These are phyloP conservation scores for Cryphonectria radicalis DNA, from an alignment of 2,329 filamentous ascomycete genomes.

Conservation along the genomic window DNA sequence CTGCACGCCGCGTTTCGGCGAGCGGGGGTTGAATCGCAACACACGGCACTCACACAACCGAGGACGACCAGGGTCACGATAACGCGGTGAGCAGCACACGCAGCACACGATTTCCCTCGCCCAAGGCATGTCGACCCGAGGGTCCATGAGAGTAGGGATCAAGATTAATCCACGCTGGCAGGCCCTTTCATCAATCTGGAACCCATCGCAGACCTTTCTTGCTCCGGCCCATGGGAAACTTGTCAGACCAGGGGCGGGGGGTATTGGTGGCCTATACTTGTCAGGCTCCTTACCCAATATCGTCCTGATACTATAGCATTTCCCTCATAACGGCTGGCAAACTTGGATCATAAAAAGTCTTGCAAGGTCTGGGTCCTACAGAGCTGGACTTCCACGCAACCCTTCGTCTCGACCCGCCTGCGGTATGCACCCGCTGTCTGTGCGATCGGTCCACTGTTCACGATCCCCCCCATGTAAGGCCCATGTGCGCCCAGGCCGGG, in stretches of 20 bases:
- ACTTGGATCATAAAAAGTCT: background rate
- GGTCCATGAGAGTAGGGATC: background rate
- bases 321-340: background rate
- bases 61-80: constrained; percentile 14
- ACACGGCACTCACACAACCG: background rate
- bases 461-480: background rate
- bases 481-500: background rate
- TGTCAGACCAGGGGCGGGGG: background rate
- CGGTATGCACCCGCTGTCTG: background rate
- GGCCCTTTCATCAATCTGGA: background rate
- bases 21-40: constrained; percentile 12
- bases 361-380: background rate
- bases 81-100: background rate
- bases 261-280: too few species aligned
- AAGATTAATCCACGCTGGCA: constrained; percentile 1
- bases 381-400: background rate
- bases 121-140: background rate
- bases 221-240: background rate
- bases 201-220: background rate
- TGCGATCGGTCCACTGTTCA: background rate
- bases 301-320: background rate
- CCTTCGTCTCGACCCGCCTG: background rate
- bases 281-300: background rate
- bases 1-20: constrained; percentile 25
- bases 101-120: background rate